These are phyloP conservation scores for Amanita thiersii DNA, from an alignment of 768 basidiomycete genomes.

Conservation along the genomic window DNA sequence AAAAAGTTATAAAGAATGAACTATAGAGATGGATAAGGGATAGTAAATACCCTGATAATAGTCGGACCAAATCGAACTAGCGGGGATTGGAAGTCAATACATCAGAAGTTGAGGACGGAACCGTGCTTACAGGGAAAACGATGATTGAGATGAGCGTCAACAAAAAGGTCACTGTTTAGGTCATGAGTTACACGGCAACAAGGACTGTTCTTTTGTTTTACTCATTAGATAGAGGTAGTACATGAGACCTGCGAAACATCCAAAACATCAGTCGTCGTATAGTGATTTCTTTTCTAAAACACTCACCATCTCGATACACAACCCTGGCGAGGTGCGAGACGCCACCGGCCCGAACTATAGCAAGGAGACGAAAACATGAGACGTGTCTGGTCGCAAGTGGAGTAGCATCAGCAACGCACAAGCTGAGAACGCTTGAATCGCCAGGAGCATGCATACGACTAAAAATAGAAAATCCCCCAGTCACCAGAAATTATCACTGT, in stretches of 20 bases:
- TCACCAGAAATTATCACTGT: too few relatives aligned
- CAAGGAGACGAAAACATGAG: too few relatives aligned
- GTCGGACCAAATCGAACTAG: conserved; percentile 3
- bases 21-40: too few relatives aligned
- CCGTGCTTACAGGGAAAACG: conserved; percentile 3
- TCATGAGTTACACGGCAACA: too few relatives aligned
- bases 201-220: background rate
- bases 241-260: background rate
- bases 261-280: background rate
- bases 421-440: background rate
- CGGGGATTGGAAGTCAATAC: background rate
- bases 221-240: conserved; percentile 8
- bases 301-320: conserved; percentile 5
- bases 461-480: too few relatives aligned
- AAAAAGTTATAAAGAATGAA: background rate
- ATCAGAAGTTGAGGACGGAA: background rate
- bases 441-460: conserved; percentile 1
- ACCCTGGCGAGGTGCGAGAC: conserved; percentile 3
- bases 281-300: background rate
- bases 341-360: too few relatives aligned
- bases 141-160: conserved; percentile 1
- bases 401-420: background rate
- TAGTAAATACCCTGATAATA: conserved; percentile 3
- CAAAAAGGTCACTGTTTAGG: too few relatives aligned
- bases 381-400: background rate